Evolutionary conservation across 2,329 filamentous ascomycete genomes (phyloP), one percentile per base, ranked within the genome.

Genomic region (Lasiodiplodia theobromae): DNA sequence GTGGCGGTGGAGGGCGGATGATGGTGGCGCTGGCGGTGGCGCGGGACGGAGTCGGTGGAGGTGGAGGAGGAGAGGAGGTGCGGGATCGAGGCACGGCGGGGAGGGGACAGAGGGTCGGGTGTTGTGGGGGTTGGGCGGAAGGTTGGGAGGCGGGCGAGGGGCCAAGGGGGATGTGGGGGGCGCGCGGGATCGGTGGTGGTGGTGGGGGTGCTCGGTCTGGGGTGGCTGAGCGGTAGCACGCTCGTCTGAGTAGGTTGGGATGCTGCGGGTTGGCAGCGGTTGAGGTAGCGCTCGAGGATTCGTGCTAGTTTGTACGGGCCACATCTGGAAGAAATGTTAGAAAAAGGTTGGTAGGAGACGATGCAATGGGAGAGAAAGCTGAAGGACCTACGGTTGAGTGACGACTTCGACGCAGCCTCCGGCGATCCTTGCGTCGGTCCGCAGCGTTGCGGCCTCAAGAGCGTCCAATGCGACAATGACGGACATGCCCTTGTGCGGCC

Each of bases 301-400:
- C 75, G 77, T 47, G 76, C 74, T 58, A 80, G 72, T 69, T 80
- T 80, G 68, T 77, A 77, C 18, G 78, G 78, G 40, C 78, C 78
- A n/a, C 77, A 77, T 7, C 62, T 65, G 23, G 23, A 23, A 23
- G n/a, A 23, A 1, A 23, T 23, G 23, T 23, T 23, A 23, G 23
- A 23, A 23, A 23, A 23, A 23, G 23, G 23, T 23, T 23, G 23
- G 23, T 23, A 23, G 23, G 23, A 23, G n/a, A n/a, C n/a, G n/a
- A n/a, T n/a, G n/a, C n/a, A n/a, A 23, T 23, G 23, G 23, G 23
- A 23, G 23, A 23, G 23, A 23, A 23, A 2, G 23, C 2, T 25
- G 14, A 8, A 28, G 25, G 25, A 53, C 62, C 6, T 53, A 65
- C 11, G 78, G 78, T 52, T 79, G 78, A 12, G 75, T 69, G 25